Base-by-base conservation (phyloP, 2,329 filamentous ascomycete genomes). In the Zymoseptoria crescenta region DNA sequence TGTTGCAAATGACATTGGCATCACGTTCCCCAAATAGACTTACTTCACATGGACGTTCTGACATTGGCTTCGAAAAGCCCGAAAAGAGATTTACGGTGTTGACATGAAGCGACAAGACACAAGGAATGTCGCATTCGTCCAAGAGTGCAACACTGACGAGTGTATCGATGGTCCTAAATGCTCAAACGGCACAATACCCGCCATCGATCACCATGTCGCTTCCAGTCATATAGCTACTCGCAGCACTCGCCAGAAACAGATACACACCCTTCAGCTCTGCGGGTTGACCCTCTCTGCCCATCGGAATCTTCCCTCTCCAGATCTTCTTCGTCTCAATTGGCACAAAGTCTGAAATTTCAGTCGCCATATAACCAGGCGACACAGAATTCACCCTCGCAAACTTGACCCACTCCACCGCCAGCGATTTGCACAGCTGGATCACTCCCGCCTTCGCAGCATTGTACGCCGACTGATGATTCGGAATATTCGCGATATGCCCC, bases 381-480 rank as follows among this genome's bases (percentile, higher is more conserved):
- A 84, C 77, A 55, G 80, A 75, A 64, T 84, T 84, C 27, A 82
- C 81, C 3, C 81, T 75, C 2, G 81, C 81, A 64, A 83, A 67
- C 4, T 81, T 79, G 7, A 79, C 73, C 81, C 81, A 84, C 62
- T 84, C 81, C 4, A 79, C 73, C 0, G 82, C 80, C 48, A 84
- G 71, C 1, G 75, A 80, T 68, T 82, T 83, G 57, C 80, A 80
- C 48, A 84, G 76, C 57, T 84, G 82, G 3, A 79, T 81, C 9
- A 83, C 76, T 27, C 76, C 81, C 0, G 81, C 81, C 67, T 84
- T 84, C 20, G 76, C 79, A 6, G 75, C 76, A 62, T 84, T 84
- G 69, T 83, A 84, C n/a, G 80, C 71, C 61, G 80, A 76, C 65
- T 83, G 81, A 48, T 82, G 78, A 89, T 76, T 71, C 1, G 70